These are phyloP conservation scores for Aspergillus latus DNA, from an alignment of 2,329 filamentous ascomycete species.

Conservation along the genomic window DNA sequence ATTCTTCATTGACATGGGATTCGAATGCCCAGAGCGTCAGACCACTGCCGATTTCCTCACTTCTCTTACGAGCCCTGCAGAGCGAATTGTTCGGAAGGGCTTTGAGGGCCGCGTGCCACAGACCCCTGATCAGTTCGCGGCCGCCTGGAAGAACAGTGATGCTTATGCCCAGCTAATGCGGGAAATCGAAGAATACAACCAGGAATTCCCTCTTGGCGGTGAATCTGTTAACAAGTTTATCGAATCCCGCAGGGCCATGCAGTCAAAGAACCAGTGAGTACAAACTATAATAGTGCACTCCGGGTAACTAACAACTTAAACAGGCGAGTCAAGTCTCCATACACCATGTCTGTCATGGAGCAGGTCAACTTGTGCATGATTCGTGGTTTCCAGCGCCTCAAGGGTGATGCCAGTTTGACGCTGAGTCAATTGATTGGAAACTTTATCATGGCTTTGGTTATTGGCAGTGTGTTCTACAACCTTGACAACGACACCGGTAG, in stretches of 20 bases:
- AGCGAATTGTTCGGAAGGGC: slow-evolving; percentile 58
- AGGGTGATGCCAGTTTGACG: slow-evolving; percentile 73
- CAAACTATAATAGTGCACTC: neutral
- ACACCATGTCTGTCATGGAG: slow-evolving; percentile 73
- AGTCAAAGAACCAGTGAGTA: slow-evolving; percentile 41
- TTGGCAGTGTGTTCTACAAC: slow-evolving; percentile 80
- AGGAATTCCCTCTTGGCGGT: slow-evolving; percentile 45
- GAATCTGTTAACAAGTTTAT: slow-evolving; percentile 41
- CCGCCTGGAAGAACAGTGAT: slow-evolving; percentile 55
- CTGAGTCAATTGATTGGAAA: slow-evolving; percentile 67
- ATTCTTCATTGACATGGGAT: slow-evolving; percentile 71
- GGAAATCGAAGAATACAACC: slow-evolving; percentile 48
- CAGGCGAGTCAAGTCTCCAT: slow-evolving; percentile 70
- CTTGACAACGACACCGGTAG: slow-evolving; percentile 63
- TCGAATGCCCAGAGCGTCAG: slow-evolving; percentile 66
- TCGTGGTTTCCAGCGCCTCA: slow-evolving; percentile 75
- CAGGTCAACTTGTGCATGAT: slow-evolving; percentile 78
- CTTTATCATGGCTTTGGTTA: slow-evolving; percentile 71
- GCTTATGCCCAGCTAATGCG: slow-evolving; percentile 45
- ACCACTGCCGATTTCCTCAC: slow-evolving; percentile 74
- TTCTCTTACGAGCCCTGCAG: slow-evolving; percentile 64
- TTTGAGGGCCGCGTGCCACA: slow-evolving; percentile 65
- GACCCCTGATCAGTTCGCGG: slow-evolving; percentile 68
- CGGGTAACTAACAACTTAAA: slow-evolving; percentile 1
- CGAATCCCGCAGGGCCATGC: slow-evolving; percentile 44